Base-by-base conservation (phyloP, 208 protist genomes). In the Trypanosoma mega region DNA sequence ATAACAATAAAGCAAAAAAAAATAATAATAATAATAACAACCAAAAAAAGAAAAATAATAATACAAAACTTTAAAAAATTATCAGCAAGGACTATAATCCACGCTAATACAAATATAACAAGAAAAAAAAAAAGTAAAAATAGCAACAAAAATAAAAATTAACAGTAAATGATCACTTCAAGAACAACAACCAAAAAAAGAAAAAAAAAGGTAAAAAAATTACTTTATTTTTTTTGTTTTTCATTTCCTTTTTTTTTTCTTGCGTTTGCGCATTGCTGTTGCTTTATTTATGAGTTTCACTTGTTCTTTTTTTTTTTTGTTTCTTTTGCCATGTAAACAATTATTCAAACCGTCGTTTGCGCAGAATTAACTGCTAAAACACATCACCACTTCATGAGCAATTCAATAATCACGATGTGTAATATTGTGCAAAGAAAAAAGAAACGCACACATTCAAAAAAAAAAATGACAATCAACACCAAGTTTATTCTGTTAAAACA, bases 191-290 rank as follows among this genome's bases (percentile, higher is more conserved):
- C 9, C 52, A 6, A 14, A n/a, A 27, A 24, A 14, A 41, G 9
- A 71, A 34, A 37, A 43, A 63, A n/a, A 30, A 57, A 53, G 29
- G 1, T 53, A 23, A 53, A 53, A 14, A 9, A 48, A 1, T 24
- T 48, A 9, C n/a, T 2, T 14, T 24, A n/a, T n/a, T n/a, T n/a
- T 48, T 48, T 16, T 2, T 48, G 7, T 48, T 24, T 24, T 23
- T 4, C 44, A 48, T 7, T 23, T 8, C 1, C 27, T 3, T 20
- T 48, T 5, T 6, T 20, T 23, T 48, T 23, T 29, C 8, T 48
- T 7, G 1, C 21, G 27, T 3, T 14, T 48, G 1, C 9, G 14
- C 18, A 23, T 23, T 29, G 21, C 27, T 2, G 9, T 48, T 47
- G 21, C 8, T 48, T 16, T 48, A 1, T 48, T 48, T 23, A 20